Base-by-base conservation (phyloP, 2,329 filamentous ascomycete genomes). In the Colletotrichum graminicola region DNA sequence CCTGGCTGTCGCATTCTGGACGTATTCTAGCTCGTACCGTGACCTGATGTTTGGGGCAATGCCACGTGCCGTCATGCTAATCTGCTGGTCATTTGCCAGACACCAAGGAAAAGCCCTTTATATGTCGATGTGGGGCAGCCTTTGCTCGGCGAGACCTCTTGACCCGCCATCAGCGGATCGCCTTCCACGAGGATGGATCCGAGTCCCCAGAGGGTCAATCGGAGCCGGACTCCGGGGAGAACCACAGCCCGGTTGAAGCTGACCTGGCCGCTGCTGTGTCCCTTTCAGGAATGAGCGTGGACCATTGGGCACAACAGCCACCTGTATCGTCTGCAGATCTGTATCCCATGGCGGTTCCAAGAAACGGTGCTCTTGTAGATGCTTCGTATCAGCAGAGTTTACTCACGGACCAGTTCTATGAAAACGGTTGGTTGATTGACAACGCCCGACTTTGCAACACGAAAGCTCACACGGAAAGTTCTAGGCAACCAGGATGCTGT, bases 51-150 rank as follows among this genome's bases (percentile, higher is more conserved):
- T 60, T n/a, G 52, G 59, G 14, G 51, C 34, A 23, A 8, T 52
- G 47, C 61, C 70, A 52, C 55, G 34, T 57, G 60, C 66, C 45
- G 54, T 16, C 21, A 62, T 52, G 51, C 69, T 72, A 41, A 72
- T 60, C 39, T 59, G 18, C 54, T 49, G 26, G 54, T 41, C 10
- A 47, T 29, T 34, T 43, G 49, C 51, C 73, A 85, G 83, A 85
- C 74, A 85, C 83, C 66, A 85, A 85, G 62, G 83, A 85, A 76
- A 85, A 85, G 73, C 83, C 83, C 1, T 85, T 84, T 72, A 71
- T 83, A 26, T 85, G 83, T 67, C 78, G 76, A 51, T 85, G 83
- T 74, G 82, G 83, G 64, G 81, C 82, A 14, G 82, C 83, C 1
- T 85, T 85, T 73, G 81, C 83, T 12, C 79, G 83, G 26, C 80